Evolutionary conservation across 2,329 filamentous ascomycete genomes (phyloP), one percentile per base, ranked within the genome.

Genomic region (Trichoderma semiorbis): DNA sequence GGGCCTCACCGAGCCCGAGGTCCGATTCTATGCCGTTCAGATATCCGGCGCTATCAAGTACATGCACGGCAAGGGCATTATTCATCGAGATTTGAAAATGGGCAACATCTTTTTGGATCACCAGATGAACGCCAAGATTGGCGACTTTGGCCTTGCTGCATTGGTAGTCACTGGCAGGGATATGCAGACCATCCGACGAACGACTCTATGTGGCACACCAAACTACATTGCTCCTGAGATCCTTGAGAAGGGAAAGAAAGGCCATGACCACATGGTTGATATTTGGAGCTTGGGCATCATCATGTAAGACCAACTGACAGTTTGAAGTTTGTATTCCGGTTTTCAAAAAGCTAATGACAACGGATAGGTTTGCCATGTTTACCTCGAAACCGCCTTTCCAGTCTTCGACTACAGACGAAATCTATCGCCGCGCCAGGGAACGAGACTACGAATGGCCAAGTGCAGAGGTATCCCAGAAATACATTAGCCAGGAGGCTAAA

Each of bases 221-320:
- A 99, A 99, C 81, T 99, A 99, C 80, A 97, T 99, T 76, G 96
- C 96, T 0, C 96, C 96, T 0, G 96, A 99, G 79, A 97, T 99
- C 73, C 83, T 99, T 66, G 93, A 97, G 78, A 97, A 96, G 85
- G 93, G 92, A 39, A 96, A 93, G 79, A 94, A 95, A 77, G 96
- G 96, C 0, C 96, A 99, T 80, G 96, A 97, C 75, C 95, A 98
- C 79, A 97, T 97, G 85, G 96, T 99, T 4, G 96, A 99, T 80
- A 93, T 99, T 70, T 99, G 97, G 97, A 97, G 95, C 58, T 87
- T 99, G 79, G 96, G 97, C 24, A 96, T 99, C 75, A 99, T 99
- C 80, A 94, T 97, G 91, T 95, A 84, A 84, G 90, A 77, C 16
- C 34, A 16, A n/a, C 50, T 14, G 32, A 58, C 26, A 26, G 1